Evolutionary conservation across 2,329 filamentous ascomycete genomes (phyloP).

Genomic region (Penicillium sp.): DNA sequence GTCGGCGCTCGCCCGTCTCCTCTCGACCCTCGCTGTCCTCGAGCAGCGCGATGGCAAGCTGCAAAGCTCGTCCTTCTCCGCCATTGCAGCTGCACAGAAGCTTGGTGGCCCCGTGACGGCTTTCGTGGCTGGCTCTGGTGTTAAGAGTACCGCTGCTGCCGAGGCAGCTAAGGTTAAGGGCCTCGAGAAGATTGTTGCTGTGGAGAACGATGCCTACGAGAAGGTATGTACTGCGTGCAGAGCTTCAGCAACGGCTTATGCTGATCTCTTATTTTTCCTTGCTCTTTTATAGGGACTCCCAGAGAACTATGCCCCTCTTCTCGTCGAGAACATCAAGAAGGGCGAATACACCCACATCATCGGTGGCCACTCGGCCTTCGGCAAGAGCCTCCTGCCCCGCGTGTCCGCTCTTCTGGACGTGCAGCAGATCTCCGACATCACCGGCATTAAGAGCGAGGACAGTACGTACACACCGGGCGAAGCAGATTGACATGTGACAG

Average conservation of each 20-base stretch:
- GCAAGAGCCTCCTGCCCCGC: slow-evolving; percentile 88
- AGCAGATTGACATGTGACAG: slow-evolving; percentile 18
- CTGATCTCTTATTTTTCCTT: neutral
- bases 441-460: slow-evolving; percentile 76
- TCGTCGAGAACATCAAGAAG: slow-evolving; percentile 96
- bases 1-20: slow-evolving; percentile 61
- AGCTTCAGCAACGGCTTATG: neutral
- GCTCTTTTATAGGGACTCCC: slow-evolving; percentile 63
- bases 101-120: slow-evolving; percentile 80
- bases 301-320: slow-evolving; percentile 87
- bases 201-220: slow-evolving; percentile 87
- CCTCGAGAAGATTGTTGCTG: slow-evolving; percentile 82
- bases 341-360: slow-evolving; percentile 90
- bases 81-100: slow-evolving; percentile 79
- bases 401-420: slow-evolving; percentile 87
- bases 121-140: slow-evolving; percentile 77
- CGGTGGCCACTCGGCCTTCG: slow-evolving; percentile 88
- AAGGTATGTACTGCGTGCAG: slow-evolving; percentile 55
- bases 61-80: slow-evolving; percentile 73
- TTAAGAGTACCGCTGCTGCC: slow-evolving; percentile 66
- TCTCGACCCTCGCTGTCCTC: slow-evolving; percentile 84
- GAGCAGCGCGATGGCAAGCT: slow-evolving; percentile 91
- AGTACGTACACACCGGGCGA: slow-evolving; percentile 47
- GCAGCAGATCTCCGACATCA: slow-evolving; percentile 93
- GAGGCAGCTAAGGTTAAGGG: slow-evolving; percentile 86